Percentiles rank a stretch among this genome's conserved stretches.
Evolutionary conservation across 2,329 filamentous ascomycete genomes (phyloP).

Genomic region (Aspergillus sp.): DNA sequence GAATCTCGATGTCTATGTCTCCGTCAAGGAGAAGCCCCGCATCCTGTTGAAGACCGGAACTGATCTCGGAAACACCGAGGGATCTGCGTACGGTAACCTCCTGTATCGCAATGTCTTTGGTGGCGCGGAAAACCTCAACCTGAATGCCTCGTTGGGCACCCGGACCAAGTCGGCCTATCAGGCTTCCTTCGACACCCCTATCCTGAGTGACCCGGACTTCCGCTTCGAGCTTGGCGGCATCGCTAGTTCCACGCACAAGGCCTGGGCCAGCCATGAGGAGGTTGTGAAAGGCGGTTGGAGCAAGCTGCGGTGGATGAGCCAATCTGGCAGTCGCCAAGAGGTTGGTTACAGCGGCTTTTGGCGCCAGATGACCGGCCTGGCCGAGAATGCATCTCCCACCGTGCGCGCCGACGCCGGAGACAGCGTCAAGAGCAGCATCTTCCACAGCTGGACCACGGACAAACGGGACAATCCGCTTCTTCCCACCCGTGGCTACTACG

Average conservation of each 20-base stretch:
- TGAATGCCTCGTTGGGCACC: constrained; percentile 86
- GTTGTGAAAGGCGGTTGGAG: constrained; percentile 73
- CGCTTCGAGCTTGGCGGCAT: constrained; percentile 76
- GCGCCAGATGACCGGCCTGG: constrained; percentile 83
- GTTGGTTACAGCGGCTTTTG: constrained; percentile 78
- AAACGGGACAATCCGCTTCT: constrained; percentile 80
- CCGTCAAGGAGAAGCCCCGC: constrained; percentile 74
- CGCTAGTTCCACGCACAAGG: constrained; percentile 80
- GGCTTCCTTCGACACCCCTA: constrained; percentile 76
- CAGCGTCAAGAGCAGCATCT: constrained; percentile 82
- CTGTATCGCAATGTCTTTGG: constrained; percentile 91
- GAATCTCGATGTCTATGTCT: constrained; percentile 78
- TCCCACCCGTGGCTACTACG: constrained; percentile 75
- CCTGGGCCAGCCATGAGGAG: constrained; percentile 94
- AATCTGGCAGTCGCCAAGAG: constrained; percentile 68
- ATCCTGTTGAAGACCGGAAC: constrained; percentile 92
- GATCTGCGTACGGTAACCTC: constrained; percentile 85
- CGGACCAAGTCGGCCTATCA: constrained; percentile 90
- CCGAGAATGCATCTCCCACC: constrained; percentile 72
- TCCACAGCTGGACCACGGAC: constrained; percentile 78
- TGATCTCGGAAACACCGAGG: constrained; percentile 89
- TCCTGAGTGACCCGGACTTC: constrained; percentile 80
- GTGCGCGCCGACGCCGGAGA: constrained; percentile 85
- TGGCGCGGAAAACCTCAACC: constrained; percentile 82
- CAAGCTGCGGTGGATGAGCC: constrained; percentile 72